Evolutionary conservation across 2,329 filamentous ascomycete species (phyloP), one percentile per base, ranked within the genome.

Genomic region (Microcyclosporella mali): DNA sequence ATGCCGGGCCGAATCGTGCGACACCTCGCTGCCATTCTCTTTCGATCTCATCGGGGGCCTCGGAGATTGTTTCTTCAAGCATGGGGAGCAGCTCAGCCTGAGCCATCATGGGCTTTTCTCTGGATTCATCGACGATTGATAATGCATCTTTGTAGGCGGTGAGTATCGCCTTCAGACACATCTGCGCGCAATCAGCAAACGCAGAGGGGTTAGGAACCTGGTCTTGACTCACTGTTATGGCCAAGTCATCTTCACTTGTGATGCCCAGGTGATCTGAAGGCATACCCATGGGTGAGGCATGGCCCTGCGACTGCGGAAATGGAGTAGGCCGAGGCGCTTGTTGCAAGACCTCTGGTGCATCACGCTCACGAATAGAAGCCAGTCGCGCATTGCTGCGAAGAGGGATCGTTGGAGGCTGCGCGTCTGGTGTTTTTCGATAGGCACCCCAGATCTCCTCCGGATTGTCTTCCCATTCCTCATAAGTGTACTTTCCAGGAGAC

Each of bases 21-120:
- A 56, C 37, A 14, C 57, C 57, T 4, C 50, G 41, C 29, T 53
- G 44, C 38, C 51, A 50, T 39, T 58, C 56, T 12, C 34, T 46
- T 35, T 58, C 50, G 28, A 61, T 59, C 37, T 60, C 58, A 0
- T 30, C 14, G 6, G 37, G 43, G 7, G 43, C 37, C 7, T 45
- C 43, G n/a, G 12, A 19, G 7, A 45, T 15, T n/a, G 43, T 27
- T 6, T 31, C 37, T 10, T 40, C 18, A 14, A 45, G 33, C n/a
- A 53, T 15, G 30, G 12, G 32, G 19, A 28, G 32, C 25, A 17
- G 21, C 11, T 11, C 6, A 15, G 9, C 36, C 17, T 18, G 38
- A n/a, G 33, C 11, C 21, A 16, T 28, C 32, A 32, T 18, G 6
- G 41, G 28, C 32, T 37, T 33, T 21, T 27, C 21, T 10, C n/a